Evolutionary conservation across 23 red algal genomes (phyloP).

Genomic region (Gracilaria gracilis): DNA sequence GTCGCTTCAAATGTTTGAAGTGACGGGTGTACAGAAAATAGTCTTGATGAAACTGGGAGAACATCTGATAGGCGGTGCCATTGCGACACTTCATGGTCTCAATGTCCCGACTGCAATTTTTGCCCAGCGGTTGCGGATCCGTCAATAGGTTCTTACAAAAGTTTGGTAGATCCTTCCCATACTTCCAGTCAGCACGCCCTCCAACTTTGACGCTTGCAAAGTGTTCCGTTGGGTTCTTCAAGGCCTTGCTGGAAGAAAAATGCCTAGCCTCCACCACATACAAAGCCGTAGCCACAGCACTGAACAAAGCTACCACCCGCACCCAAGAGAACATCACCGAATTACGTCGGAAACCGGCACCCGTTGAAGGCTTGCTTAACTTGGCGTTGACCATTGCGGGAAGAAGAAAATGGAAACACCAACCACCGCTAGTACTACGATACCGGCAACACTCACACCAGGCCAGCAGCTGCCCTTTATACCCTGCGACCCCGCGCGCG

Average conservation of each 20-base stretch:
- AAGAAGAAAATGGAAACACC: background rate
- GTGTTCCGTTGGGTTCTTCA: background rate
- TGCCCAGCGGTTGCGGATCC: conserved; percentile 38
- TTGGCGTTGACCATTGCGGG: background rate
- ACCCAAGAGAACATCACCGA: background rate
- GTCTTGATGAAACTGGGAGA: conserved; percentile 80
- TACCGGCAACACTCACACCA: background rate
- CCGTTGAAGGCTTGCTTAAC: background rate
- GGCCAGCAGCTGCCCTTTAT: background rate
- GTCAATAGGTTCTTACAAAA: conserved; percentile 52
- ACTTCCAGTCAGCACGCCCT: conserved; percentile 47
- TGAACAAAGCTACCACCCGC: conserved; percentile 13
- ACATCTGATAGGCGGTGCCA: conserved; percentile 47
- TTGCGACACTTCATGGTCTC: conserved; percentile 39
- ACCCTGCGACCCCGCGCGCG: background rate
- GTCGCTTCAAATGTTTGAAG: conserved; percentile 60
- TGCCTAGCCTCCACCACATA: conserved; percentile 15
- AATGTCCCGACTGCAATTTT: conserved; percentile 25
- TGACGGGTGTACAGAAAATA: conserved; percentile 72
- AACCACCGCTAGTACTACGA: background rate
- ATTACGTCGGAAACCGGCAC: background rate
- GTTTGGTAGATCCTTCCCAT: conserved; percentile 11
- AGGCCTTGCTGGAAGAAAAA: background rate
- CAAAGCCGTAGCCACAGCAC: conserved; percentile 8
- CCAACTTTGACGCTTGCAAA: background rate